A percentile compares a stretch with the other conserved stretches of the same genome.
These are phyloP conservation scores for Neoscytalidium dimidiatum DNA, from an alignment of 2,329 filamentous ascomycete species.

Conservation along the genomic window DNA sequence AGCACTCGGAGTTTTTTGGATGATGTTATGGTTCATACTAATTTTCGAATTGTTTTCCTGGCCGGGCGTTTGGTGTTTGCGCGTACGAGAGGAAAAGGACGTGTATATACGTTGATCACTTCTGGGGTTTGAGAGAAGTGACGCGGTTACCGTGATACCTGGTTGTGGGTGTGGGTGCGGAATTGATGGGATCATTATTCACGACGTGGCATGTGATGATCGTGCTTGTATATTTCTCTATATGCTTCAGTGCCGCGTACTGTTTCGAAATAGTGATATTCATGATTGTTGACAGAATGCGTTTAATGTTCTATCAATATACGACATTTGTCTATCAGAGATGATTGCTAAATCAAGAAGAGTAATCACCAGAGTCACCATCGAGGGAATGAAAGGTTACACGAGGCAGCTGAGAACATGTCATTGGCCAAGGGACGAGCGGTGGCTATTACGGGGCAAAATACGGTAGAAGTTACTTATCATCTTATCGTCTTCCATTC, in stretches of 20 bases:
- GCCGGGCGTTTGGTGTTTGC: slow-evolving; percentile 1
- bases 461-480: background rate
- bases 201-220: background rate
- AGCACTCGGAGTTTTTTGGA: background rate
- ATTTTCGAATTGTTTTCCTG: background rate
- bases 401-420: too few species aligned
- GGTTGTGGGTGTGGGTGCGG: background rate
- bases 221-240: too few species aligned
- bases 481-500: background rate
- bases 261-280: too few species aligned
- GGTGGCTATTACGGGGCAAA: background rate
- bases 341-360: too few species aligned
- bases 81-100: background rate
- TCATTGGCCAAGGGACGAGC: background rate
- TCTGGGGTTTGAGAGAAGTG: background rate
- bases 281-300: too few species aligned
- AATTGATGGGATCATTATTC: background rate
- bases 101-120: background rate
- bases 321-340: too few species aligned
- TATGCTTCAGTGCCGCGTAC: too few species aligned
- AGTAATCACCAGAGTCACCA: too few species aligned
- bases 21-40: background rate
- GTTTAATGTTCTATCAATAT: too few species aligned
- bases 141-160: background rate
- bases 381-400: too few species aligned